These are phyloP conservation scores for Euphrasia confusa DNA, from an alignment of 257 asterid species.

Conservation along the genomic window DNA sequence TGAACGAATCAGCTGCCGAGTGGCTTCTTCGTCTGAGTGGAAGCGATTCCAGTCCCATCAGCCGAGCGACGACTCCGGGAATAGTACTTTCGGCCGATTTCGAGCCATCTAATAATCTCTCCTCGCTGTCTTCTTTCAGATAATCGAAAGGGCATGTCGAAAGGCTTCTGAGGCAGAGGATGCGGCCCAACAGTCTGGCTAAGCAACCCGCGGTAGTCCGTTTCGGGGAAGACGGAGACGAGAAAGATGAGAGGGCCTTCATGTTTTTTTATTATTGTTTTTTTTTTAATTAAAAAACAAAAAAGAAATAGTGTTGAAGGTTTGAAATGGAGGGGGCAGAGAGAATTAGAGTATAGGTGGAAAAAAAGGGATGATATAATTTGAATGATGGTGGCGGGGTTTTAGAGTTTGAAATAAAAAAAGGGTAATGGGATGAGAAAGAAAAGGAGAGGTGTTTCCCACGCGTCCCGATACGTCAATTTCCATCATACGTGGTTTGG, in stretches of 20 bases:
- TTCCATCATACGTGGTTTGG: not conserved
- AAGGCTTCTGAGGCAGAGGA: slow-evolving; percentile 47
- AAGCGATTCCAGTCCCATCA: slow-evolving; percentile 63
- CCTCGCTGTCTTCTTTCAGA: slow-evolving; percentile 6
- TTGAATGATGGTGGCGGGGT: slow-evolving; percentile 51
- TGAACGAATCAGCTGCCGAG: not conserved
- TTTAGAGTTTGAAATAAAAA: slow-evolving; percentile 34
- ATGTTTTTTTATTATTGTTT: slow-evolving; percentile 14
- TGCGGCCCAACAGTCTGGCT: slow-evolving; percentile 45
- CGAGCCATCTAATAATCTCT: not conserved
- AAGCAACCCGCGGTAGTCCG: slow-evolving; percentile 33
- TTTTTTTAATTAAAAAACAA: slow-evolving; percentile 24
- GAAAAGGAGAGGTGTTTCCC: slow-evolving; percentile 38
- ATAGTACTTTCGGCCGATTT: not conserved
- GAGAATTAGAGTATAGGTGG: slow-evolving; percentile 28
- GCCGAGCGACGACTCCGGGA: slow-evolving; percentile 55
- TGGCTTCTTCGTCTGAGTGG: slow-evolving; percentile 12
- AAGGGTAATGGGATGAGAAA: slow-evolving; percentile 30
- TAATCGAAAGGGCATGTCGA: slow-evolving; percentile 31
- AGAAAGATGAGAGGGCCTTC: slow-evolving; percentile 36
- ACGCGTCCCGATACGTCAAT: slow-evolving; percentile 34
- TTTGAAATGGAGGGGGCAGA: slow-evolving; percentile 27
- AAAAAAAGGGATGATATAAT: slow-evolving; percentile 20
- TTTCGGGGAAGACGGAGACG: slow-evolving; percentile 29
- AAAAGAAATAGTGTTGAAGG: slow-evolving; percentile 25